These are phyloP conservation scores for Dalbergia cochinchinensis DNA, from an alignment of 306 rosid species.

Conservation along the genomic window DNA sequence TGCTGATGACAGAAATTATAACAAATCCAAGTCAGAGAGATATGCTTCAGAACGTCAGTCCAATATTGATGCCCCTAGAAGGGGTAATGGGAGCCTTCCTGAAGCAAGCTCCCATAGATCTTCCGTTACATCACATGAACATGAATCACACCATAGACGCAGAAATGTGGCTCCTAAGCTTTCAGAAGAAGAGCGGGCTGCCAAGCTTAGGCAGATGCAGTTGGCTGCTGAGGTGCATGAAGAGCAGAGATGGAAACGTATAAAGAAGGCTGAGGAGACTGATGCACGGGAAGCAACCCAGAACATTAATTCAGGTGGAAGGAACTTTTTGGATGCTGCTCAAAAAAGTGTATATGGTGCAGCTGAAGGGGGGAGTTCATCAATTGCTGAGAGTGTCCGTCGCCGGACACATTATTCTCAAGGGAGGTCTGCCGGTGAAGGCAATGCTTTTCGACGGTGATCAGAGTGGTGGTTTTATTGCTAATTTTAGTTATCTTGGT, in stretches of 20 bases:
- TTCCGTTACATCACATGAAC: slow-evolving; percentile 43
- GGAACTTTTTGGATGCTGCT: slow-evolving; percentile 83
- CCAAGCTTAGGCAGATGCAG: slow-evolving; percentile 88
- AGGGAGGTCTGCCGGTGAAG: slow-evolving; percentile 69
- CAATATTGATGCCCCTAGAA: slow-evolving; percentile 44
- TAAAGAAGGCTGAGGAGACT: slow-evolving; percentile 85
- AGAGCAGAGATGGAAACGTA: slow-evolving; percentile 92
- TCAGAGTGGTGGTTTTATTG: slow-evolving; percentile 22
- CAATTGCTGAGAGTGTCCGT: slow-evolving; percentile 95
- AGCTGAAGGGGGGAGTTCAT: slow-evolving; percentile 83
- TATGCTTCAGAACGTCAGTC: slow-evolving; percentile 51
- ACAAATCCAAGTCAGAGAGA: slow-evolving; percentile 56
- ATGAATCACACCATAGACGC: slow-evolving; percentile 59
- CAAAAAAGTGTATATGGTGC: slow-evolving; percentile 87
- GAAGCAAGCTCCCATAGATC: slow-evolving; percentile 49
- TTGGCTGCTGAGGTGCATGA: slow-evolving; percentile 93
- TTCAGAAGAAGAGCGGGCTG: slow-evolving; percentile 88
- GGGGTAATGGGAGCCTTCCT: slow-evolving; percentile 47
- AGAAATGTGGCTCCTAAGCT: slow-evolving; percentile 74
- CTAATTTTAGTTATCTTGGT: slow-evolving; percentile 9
- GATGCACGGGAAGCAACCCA: slow-evolving; percentile 72
- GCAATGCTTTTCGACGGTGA: slow-evolving; percentile 84
- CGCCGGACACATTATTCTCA: slow-evolving; percentile 90
- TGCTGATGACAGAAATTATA: slow-evolving; percentile 52
- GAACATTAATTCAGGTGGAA: slow-evolving; percentile 52